These are phyloP conservation scores for Panicum virgatum DNA, from an alignment of 202 grass and related monocot species.

Conservation along the genomic window DNA sequence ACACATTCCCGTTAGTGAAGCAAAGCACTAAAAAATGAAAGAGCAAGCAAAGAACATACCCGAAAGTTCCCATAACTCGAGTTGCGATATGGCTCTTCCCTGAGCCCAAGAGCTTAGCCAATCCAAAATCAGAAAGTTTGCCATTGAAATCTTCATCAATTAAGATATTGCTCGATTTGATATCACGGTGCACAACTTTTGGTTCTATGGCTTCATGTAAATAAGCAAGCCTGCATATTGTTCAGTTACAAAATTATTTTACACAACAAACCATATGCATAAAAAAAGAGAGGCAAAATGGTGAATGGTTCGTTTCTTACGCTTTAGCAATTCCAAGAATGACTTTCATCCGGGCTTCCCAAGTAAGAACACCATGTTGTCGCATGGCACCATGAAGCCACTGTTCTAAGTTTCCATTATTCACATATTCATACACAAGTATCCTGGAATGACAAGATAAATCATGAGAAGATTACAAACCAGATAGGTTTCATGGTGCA, in stretches of 20 bases:
- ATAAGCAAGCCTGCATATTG: slow-evolving; percentile 57
- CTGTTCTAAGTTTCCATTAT: slow-evolving; percentile 71
- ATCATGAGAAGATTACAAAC: background rate
- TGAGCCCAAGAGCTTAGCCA: slow-evolving; percentile 63
- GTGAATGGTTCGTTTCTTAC: slow-evolving; percentile 41
- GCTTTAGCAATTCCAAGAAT: slow-evolving; percentile 66
- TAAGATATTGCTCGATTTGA: slow-evolving; percentile 72
- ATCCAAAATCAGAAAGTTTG: slow-evolving; percentile 69
- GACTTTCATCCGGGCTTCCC: slow-evolving; percentile 70
- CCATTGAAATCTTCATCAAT: slow-evolving; percentile 77
- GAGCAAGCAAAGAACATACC: slow-evolving; percentile 27
- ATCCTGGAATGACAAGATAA: slow-evolving; percentile 47
- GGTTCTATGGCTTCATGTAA: slow-evolving; percentile 74
- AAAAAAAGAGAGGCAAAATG: background rate
- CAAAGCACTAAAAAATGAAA: background rate
- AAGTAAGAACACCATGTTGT: slow-evolving; percentile 60
- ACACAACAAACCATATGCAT: background rate
- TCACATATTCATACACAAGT: slow-evolving; percentile 69
- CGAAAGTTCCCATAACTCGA: slow-evolving; percentile 74
- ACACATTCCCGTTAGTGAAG: background rate
- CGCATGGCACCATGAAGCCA: slow-evolving; percentile 72
- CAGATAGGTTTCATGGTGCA: background rate
- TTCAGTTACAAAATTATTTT: slow-evolving; percentile 30
- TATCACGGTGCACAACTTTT: slow-evolving; percentile 76
- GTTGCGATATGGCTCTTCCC: slow-evolving; percentile 74